Percentiles rank a stretch among this genome's conserved stretches.
phyloP scores from a whole-genome alignment of 257 asterid species.

The Penstemon newberryi region DNA sequence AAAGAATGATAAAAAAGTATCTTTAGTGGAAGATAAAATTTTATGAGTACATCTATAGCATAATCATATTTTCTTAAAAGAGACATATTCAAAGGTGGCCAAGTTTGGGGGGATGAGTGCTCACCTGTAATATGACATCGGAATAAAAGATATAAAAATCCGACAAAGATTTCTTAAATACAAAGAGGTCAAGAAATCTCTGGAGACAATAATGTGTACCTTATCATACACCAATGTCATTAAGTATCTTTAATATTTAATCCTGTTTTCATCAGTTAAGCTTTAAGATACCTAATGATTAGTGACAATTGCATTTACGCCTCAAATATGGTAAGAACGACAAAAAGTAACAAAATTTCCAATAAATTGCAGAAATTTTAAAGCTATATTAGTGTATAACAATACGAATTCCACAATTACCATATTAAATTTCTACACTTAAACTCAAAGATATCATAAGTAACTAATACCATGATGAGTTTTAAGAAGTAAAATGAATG shows the following conservation, averaged over 20 bases:
- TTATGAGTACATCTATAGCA: too few relatives aligned
- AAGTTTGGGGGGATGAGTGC: too few relatives aligned
- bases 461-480: slow-evolving; percentile 5
- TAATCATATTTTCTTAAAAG: too few relatives aligned
- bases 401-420: neutral
- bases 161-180: neutral
- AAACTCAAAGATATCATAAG: neutral
- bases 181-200: neutral
- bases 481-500: slow-evolving; percentile 1
- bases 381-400: too few relatives aligned
- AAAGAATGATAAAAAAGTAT: neutral
- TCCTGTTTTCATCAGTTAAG: slow-evolving; percentile 1
- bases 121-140: too few relatives aligned
- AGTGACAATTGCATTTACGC: neutral
- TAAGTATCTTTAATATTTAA: neutral
- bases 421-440: neutral
- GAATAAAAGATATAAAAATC: too few relatives aligned
- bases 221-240: neutral
- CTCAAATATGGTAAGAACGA: neutral
- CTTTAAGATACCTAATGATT: neutral
- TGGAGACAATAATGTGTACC: neutral
- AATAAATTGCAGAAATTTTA: neutral
- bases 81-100: too few relatives aligned
- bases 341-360: neutral
- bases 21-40: too few relatives aligned